A percentile compares a stretch with the other conserved stretches of the same genome.
Evolutionary conservation across 495 filamentous ascomycete species (phyloP).

Genomic region (Talaromyces wortmannii): DNA sequence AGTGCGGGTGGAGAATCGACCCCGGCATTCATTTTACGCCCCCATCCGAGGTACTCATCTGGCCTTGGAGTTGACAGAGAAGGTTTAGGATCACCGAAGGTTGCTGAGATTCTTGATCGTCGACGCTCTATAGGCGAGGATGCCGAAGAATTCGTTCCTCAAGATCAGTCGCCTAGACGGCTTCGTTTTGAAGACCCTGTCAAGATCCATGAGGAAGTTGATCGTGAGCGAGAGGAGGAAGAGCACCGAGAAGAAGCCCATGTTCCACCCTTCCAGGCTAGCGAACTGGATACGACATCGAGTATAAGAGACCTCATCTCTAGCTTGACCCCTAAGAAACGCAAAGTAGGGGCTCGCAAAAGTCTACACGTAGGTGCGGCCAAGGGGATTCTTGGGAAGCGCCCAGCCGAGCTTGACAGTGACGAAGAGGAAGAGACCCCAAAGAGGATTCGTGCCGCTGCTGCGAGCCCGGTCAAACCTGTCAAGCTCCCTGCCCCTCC

Average conservation of each 20-base stretch:
- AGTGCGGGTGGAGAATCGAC: constrained; percentile 49
- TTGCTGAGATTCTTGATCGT: constrained; percentile 66
- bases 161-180: constrained; percentile 26
- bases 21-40: constrained; percentile 59
- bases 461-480: constrained; percentile 73
- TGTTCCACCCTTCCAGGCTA: constrained; percentile 40
- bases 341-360: constrained; percentile 58
- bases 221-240: constrained; percentile 59
- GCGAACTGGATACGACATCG: constrained; percentile 52
- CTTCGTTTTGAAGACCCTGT: constrained; percentile 64
- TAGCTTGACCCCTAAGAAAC: constrained; percentile 71
- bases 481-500: constrained; percentile 60
- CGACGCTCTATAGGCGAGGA: constrained; percentile 65
- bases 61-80: constrained; percentile 68
- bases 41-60: constrained; percentile 57
- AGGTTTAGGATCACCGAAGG: constrained; percentile 72
- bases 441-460: constrained; percentile 62
- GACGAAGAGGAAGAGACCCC: constrained; percentile 63
- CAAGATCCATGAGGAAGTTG: constrained; percentile 60
- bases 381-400: constrained; percentile 66
- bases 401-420: constrained; percentile 62
- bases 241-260: constrained; percentile 54
- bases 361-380: constrained; percentile 72
- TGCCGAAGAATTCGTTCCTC: constrained; percentile 54
- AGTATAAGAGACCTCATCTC: constrained; percentile 72